Evolutionary conservation across 2,329 filamentous ascomycete species (phyloP).

Genomic region (Hymenoscyphus salicellus): DNA sequence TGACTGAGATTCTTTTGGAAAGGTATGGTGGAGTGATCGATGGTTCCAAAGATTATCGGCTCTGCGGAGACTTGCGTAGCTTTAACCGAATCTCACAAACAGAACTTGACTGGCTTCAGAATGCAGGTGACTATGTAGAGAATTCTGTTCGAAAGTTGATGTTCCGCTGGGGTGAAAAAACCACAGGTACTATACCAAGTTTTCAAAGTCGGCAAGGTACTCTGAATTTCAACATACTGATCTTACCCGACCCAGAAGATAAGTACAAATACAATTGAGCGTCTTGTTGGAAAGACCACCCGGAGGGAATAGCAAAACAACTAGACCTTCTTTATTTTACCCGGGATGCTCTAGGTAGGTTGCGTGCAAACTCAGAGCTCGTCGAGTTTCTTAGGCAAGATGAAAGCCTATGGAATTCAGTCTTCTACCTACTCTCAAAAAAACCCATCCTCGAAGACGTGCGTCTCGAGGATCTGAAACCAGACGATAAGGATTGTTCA

Average conservation of each 20-base stretch:
- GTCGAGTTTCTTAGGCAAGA: not conserved
- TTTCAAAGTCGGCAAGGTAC: no score
- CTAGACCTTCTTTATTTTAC: not conserved
- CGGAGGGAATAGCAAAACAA: not conserved
- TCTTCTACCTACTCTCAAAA: not conserved
- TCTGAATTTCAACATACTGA: no score
- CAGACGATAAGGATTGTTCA: not conserved
- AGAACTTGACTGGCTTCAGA: not conserved
- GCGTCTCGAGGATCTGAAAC: not conserved
- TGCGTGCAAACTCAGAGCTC: not conserved
- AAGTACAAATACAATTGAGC: not conserved
- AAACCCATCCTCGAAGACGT: not conserved
- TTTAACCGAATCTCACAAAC: not conserved
- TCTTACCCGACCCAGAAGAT: not conserved
- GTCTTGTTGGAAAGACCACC: not conserved
- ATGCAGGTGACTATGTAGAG: not conserved
- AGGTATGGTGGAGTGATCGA: not conserved
- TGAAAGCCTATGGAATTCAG: not conserved
- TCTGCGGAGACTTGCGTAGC: not conserved
- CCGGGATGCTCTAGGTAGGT: not conserved
- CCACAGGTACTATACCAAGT: not conserved
- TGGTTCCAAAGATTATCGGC: not conserved
- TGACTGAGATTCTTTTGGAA: not conserved
- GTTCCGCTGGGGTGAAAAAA: not conserved
- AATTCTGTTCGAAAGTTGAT: not conserved